Evolutionary conservation across 441 rosid genomes (phyloP), one percentile per base, ranked within the genome.

Genomic region (Erodium chrysanthum): DNA sequence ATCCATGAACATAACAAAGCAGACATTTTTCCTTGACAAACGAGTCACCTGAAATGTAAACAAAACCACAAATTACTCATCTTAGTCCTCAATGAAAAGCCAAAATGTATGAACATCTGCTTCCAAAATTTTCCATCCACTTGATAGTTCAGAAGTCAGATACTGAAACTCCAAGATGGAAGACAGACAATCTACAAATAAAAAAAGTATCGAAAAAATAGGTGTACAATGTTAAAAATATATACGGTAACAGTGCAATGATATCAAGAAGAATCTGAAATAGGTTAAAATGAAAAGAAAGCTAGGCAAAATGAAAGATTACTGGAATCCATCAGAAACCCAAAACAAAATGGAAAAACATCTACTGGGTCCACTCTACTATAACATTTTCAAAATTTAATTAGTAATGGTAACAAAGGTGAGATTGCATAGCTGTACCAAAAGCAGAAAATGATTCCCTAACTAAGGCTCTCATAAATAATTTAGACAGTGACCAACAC

Each of bases 1-100:
- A 78, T 94, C 99, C 85, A 88, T 79, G 59, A 94, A 94, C 92
- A 94, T 83, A 63, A 94, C 94, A 79, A 94, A 94, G 85, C 99
- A 94, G 65, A 88, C 97, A 80, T 94, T 89, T 87, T 94, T 88
- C 82, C 88, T 89, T 66, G 99, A 94, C 44, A 79, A 70, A 31
- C 91, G 91, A 71, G 92, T 84, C 74, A 91, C 89, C 99, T 94
- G 84, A 75, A 71, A 71, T 64, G 73, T 27, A 56, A 66, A 48
- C n/a, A 18, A 18, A 54, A 76, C 67, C 50, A 29, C 15, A 22
- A 65, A 46, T 11, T 14, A 11, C 10, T 46, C 54, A 46, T 46
- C 46, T 40, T 40, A 8, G 46, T 40, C 46, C 46, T 40, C 46
- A 40, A 40, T 0, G 12, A 40, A 40, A 40, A 7, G 12, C 12